Evolutionary conservation across 192 early-diverging fungal species (phyloP), one percentile per base, ranked within the genome.

Genomic region (Linnemannia exigua): DNA sequence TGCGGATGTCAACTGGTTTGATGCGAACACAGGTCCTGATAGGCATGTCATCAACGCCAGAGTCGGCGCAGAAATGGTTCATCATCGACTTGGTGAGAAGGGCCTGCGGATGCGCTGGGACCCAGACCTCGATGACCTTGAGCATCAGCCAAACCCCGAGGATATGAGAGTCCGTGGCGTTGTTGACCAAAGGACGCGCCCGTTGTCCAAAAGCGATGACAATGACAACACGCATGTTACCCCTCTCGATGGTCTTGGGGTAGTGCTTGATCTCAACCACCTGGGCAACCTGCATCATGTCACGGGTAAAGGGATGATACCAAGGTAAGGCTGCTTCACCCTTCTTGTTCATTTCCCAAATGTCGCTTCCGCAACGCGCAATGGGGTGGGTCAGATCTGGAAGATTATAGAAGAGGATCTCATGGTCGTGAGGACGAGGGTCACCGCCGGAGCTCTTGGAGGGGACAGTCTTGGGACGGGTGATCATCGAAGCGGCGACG

Each of bases 221-320:
- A n/a, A 86, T 50, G 25, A 86, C 69, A 7, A 86, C 70, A 31
- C 84, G 52, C 84, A 86, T 80, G 22, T 75, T 25, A 7, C 37
- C 25, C 31, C 63, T n/a, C 6, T 22, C 41, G 31, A 31, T 69
- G 15, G n/a, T 33, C 1, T 66, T 28, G 3, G 84, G 84, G 36
- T 77, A 76, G 28, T 86, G 84, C 16, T 75, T 61, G n/a, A 86
- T 75, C 38, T 86, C 84, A 41, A 86, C 47, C 3, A 80, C 19
- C 16, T 86, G 78, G 0, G 38, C 68, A 3, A 80, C 84, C 14
- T 66, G 61, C 12, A 77, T 41, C 35, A 46, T 17, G 4, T 33
- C 22, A 3, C 6, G 38, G 17, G 44, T 33, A 17, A 61, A 68
- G 37, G 75, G 54, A 16, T 44, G 19, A 41, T 44, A 69, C 75